These are phyloP conservation scores for Pseudogymnoascus pannorum DNA, from an alignment of 2,329 filamentous ascomycete species.

Conservation along the genomic window DNA sequence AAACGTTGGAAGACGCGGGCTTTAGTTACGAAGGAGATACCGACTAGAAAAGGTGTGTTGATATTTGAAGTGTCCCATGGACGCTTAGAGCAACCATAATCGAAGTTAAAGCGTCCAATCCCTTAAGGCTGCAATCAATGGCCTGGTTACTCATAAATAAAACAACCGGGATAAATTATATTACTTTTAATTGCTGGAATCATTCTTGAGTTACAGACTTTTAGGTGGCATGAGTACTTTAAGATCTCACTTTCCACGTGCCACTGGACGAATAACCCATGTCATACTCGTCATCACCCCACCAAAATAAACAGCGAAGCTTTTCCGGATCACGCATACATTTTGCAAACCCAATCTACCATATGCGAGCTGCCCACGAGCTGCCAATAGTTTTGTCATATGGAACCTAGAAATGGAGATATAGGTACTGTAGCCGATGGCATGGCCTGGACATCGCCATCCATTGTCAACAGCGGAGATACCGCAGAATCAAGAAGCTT, in stretches of 20 bases:
- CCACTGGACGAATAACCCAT: neutral
- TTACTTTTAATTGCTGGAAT: too few species aligned
- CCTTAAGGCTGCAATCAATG: too few species aligned
- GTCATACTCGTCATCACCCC: neutral
- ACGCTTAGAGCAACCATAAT: too few species aligned
- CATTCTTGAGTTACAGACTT: too few species aligned
- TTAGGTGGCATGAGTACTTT: too few species aligned
- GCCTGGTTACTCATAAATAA: too few species aligned
- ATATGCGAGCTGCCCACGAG: neutral
- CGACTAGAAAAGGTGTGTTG: slow-evolving; percentile 29
- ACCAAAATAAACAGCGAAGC: neutral
- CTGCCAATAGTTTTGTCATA: neutral
- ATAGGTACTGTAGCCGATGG: neutral
- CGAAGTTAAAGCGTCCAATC: too few species aligned
- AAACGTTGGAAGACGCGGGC: slow-evolving; percentile 56
- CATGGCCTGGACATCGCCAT: neutral
- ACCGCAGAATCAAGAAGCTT: neutral
- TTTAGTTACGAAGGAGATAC: slow-evolving; percentile 56
- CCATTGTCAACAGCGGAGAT: neutral
- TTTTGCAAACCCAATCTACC: neutral
- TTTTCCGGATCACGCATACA: neutral
- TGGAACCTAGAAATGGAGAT: neutral
- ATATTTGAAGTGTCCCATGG: neutral
- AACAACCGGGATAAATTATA: too few species aligned
- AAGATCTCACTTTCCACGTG: too few species aligned